These are phyloP conservation scores for Cephalotrichum gorgonifer DNA, from an alignment of 2,329 filamentous ascomycete species.

Conservation along the genomic window DNA sequence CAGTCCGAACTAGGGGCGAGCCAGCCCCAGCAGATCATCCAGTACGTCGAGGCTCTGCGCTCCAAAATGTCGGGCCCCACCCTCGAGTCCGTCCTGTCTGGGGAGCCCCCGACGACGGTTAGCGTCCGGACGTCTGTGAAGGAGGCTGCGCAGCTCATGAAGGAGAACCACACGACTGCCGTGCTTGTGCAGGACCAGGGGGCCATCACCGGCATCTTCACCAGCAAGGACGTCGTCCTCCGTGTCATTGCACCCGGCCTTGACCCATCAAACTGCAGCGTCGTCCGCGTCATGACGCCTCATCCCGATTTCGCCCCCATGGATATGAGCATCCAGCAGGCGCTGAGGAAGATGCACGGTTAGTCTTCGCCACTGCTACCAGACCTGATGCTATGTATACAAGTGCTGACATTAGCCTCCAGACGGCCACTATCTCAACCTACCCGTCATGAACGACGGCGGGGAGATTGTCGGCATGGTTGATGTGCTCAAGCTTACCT, in stretches of 20 bases:
- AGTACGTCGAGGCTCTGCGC: constrained; percentile 92
- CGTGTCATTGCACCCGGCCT: constrained; percentile 95
- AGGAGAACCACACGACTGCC: constrained; percentile 96
- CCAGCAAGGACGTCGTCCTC: constrained; percentile 96
- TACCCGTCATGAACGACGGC: constrained; percentile 94
- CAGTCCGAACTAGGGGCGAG: constrained; percentile 93
- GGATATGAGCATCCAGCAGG: constrained; percentile 98
- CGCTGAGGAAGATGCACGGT: constrained; percentile 98
- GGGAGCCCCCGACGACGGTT: constrained; percentile 85
- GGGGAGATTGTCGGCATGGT: constrained; percentile 99
- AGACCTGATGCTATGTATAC: neutral
- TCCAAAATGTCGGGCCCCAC: constrained; percentile 97
- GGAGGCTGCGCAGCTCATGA: constrained; percentile 93
- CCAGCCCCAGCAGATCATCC: constrained; percentile 96
- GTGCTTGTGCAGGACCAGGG: constrained; percentile 94
- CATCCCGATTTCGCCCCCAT: constrained; percentile 97
- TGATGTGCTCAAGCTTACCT: constrained; percentile 94
- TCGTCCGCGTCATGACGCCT: constrained; percentile 97
- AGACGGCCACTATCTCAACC: constrained; percentile 97
- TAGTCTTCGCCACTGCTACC: constrained; percentile 23
- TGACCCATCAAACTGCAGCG: constrained; percentile 89
- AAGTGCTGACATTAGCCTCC: constrained; percentile 11
- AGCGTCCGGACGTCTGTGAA: constrained; percentile 93
- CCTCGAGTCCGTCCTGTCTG: constrained; percentile 85
- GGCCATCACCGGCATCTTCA: constrained; percentile 97